phyloP scores from a whole-genome alignment of 78 protist species.

The Speleostelium caveatum region DNA sequence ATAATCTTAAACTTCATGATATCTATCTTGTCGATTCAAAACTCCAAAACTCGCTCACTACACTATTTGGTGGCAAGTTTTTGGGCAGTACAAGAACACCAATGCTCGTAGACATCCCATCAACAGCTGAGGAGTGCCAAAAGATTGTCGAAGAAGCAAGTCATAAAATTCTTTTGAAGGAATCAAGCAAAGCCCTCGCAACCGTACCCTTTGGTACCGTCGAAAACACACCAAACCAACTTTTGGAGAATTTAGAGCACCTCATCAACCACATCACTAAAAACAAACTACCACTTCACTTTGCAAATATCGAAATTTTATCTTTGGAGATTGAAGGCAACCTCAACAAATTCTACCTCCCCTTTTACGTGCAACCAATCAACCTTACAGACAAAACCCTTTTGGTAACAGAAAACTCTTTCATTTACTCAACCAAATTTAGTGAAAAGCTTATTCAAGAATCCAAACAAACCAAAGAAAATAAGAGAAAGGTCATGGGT shows the following conservation, averaged over 20 bases:
- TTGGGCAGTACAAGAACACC: neutral
- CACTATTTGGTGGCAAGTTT: neutral
- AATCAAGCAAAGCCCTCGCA: neutral
- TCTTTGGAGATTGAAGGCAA: neutral
- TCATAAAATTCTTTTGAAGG: neutral
- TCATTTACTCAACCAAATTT: neutral
- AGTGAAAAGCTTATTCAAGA: too few species aligned
- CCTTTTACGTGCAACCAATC: neutral
- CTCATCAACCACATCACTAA: neutral
- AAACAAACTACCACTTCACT: neutral
- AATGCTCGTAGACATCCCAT: neutral
- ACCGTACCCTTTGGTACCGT: constrained; percentile 7
- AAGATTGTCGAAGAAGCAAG: neutral
- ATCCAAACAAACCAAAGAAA: neutral
- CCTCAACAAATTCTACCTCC: neutral
- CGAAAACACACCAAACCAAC: neutral
- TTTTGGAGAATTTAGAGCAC: constrained; percentile 4
- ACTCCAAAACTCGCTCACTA: neutral
- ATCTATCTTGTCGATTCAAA: neutral
- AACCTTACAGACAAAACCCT: neutral
- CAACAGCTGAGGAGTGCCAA: neutral
- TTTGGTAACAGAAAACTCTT: neutral
- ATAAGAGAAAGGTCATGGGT: neutral
- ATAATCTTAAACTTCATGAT: neutral
- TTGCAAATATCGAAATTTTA: neutral